Evolutionary conservation across 2,329 filamentous ascomycete genomes (phyloP).

Genomic region (Penicillium sumatraense): DNA sequence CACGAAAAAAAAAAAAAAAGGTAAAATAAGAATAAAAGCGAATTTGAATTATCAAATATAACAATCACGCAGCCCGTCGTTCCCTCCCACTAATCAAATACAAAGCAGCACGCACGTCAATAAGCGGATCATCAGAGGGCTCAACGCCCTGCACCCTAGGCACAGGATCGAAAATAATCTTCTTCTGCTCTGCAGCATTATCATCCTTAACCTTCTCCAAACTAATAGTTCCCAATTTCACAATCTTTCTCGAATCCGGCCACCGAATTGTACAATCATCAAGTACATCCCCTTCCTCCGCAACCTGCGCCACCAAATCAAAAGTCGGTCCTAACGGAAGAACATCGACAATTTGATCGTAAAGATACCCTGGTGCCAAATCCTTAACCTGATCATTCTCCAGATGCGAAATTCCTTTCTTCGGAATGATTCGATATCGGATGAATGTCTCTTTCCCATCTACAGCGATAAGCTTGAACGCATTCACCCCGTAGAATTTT

Average conservation of each 20-base stretch:
- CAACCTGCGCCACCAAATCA: conserved; percentile 1
- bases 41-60: neutral
- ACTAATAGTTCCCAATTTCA: neutral
- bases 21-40: neutral
- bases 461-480: neutral
- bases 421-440: neutral
- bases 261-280: neutral
- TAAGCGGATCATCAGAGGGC: conserved; percentile 1
- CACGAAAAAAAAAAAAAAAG: no score
- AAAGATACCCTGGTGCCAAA: neutral
- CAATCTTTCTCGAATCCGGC: neutral
- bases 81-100: conserved; percentile 5
- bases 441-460: neutral
- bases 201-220: neutral
- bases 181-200: neutral
- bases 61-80: neutral
- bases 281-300: neutral
- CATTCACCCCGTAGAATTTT: neutral
- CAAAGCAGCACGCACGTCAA: neutral
- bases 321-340: neutral
- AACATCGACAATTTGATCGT: neutral
- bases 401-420: neutral
- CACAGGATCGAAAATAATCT: conserved; percentile 1
- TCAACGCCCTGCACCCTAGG: neutral
- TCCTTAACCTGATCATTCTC: neutral